A percentile compares a stretch with the other conserved stretches of the same genome.
phyloP scores from a whole-genome alignment of 75 land plant species.

The Picea glauca region DNA sequence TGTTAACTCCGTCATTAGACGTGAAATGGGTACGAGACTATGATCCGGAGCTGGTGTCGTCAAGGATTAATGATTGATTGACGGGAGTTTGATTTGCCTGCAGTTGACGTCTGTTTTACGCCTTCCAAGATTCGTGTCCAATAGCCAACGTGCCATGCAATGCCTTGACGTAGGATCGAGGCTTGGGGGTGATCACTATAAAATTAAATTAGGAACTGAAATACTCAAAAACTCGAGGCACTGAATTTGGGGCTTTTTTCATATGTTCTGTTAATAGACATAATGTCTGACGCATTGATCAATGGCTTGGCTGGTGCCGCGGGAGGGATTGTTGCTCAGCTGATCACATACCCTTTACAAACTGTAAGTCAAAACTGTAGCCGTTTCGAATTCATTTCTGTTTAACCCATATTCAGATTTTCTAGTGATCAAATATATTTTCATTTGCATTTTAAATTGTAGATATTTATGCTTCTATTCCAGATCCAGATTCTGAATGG shows the following conservation, averaged over 20 bases:
- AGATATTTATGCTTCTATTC: too few species aligned
- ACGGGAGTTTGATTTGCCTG: neutral
- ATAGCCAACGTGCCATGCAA: too few species aligned
- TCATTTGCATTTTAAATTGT: neutral
- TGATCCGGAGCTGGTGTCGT: neutral
- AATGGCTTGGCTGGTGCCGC: slow-evolving; percentile 74
- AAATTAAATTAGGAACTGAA: neutral
- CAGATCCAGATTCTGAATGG: too few species aligned
- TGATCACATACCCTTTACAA: slow-evolving; percentile 76
- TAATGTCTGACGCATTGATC: slow-evolving; percentile 62
- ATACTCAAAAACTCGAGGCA: neutral
- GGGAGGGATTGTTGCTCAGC: slow-evolving; percentile 70
- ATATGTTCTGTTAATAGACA: neutral
- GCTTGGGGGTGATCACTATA: neutral
- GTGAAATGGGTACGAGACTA: neutral
- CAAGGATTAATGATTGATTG: neutral
- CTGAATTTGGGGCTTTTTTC: neutral
- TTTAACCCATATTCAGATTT: neutral
- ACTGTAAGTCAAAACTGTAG: slow-evolving; percentile 26
- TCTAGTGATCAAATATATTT: neutral
- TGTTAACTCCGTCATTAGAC: neutral
- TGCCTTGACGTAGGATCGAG: neutral
- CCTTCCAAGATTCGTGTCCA: too few species aligned
- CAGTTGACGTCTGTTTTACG: neutral
- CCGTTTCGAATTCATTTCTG: neutral